Evolutionary conservation across 2,329 filamentous ascomycete genomes (phyloP).

Genomic region (Colletotrichum sp.): DNA sequence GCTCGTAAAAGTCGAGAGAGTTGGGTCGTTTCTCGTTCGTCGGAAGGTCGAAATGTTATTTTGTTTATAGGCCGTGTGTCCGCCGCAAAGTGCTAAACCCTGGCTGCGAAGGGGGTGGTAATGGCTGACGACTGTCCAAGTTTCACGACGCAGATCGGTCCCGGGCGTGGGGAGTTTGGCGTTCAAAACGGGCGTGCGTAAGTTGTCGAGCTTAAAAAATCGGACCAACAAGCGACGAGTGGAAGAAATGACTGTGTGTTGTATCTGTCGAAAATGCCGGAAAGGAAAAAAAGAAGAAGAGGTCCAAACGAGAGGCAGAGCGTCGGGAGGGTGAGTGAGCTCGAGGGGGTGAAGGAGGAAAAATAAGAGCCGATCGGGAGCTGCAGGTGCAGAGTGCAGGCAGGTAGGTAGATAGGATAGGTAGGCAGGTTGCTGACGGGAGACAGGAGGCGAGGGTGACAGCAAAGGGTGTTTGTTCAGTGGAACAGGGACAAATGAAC

Average conservation of each 20-base stretch:
- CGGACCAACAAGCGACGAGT: not conserved
- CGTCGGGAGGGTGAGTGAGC: not conserved
- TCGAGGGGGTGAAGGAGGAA: slow-evolving; percentile 1
- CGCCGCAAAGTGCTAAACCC: not conserved
- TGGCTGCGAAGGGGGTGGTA: not conserved
- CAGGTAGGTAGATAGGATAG: not conserved
- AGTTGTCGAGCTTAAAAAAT: slow-evolving; percentile 12
- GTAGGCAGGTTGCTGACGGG: not conserved
- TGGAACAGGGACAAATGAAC: slow-evolving; percentile 10
- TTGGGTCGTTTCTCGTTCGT: not conserved
- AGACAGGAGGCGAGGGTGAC: not conserved
- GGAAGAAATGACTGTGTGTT: not conserved
- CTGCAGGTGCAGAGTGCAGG: not conserved
- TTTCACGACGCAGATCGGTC: slow-evolving; percentile 19
- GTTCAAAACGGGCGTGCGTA: slow-evolving; percentile 8
- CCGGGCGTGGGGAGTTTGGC: slow-evolving; percentile 7
- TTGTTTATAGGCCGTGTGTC: slow-evolving; percentile 13
- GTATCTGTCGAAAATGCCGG: not conserved
- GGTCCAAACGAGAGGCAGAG: slow-evolving; percentile 7
- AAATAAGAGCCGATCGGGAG: not conserved
- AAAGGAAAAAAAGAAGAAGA: not conserved
- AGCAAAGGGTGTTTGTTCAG: not conserved
- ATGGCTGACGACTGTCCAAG: slow-evolving; percentile 10
- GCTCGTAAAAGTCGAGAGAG: not conserved
- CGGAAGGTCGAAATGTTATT: slow-evolving; percentile 4